Conservation (phyloP, 495 filamentous ascomycete genomes). For the Tuber aestivum region DNA sequence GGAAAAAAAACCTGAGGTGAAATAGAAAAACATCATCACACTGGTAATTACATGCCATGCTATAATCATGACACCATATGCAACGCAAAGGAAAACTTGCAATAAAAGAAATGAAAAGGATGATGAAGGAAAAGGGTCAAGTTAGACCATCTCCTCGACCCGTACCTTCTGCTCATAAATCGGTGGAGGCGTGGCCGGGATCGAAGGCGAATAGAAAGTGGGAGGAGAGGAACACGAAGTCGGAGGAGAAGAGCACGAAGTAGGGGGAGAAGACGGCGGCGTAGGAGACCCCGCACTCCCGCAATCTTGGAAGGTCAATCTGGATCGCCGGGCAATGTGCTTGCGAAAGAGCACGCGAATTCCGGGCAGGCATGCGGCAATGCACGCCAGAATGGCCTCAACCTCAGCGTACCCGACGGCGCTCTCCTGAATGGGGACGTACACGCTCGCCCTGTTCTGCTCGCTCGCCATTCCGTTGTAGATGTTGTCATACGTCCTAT, state of each 20-base stretch:
- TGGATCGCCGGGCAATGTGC: not conserved
- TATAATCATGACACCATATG: not conserved
- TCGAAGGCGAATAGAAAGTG: not conserved
- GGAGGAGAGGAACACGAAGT: not conserved
- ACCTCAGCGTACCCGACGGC: not conserved
- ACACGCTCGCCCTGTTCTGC: not conserved
- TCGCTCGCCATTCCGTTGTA: not conserved
- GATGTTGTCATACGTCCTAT: not conserved
- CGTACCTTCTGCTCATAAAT: not conserved
- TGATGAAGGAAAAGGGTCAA: not conserved
- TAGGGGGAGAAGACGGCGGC: not conserved
- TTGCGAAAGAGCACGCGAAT: constrained; percentile 3
- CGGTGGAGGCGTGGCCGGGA: not conserved
- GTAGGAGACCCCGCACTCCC: not conserved
- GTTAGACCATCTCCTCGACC: not conserved
- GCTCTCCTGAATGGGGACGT: not conserved
- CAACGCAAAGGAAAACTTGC: not conserved
- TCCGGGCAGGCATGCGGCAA: not conserved
- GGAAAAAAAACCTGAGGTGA: not conserved
- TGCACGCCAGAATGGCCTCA: not conserved
- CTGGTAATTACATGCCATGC: not conserved
- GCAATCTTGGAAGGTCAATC: not conserved
- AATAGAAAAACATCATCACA: not conserved
- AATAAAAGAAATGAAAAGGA: not conserved
- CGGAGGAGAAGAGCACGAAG: not conserved